These are phyloP conservation scores for Entomortierella beljakovae DNA, from an alignment of 192 early-diverging fungal genomes.

Conservation along the genomic window DNA sequence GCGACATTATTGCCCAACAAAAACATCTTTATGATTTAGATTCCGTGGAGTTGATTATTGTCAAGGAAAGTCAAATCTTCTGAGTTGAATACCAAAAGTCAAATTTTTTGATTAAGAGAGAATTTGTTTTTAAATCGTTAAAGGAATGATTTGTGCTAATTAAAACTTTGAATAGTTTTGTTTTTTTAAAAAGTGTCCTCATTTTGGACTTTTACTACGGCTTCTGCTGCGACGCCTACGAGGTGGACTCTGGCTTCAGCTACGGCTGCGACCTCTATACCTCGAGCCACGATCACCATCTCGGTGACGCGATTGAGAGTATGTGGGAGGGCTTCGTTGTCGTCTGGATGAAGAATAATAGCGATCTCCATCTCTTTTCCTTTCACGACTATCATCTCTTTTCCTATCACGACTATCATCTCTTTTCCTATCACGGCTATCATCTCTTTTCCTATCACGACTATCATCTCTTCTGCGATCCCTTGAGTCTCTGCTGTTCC, in stretches of 20 bases:
- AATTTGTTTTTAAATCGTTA: too few species aligned
- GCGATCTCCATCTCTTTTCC: constrained; percentile 15
- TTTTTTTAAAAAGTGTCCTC: too few species aligned
- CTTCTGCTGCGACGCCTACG: constrained; percentile 1
- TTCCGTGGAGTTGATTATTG: too few species aligned
- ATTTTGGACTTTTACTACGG: constrained; percentile 11
- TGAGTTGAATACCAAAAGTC: too few species aligned
- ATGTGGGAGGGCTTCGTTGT: constrained; percentile 4
- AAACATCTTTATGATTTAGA: too few species aligned
- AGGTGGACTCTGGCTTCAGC: background rate
- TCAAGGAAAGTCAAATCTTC: too few species aligned
- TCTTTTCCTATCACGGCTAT: background rate
- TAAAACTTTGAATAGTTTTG: too few species aligned
- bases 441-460: constrained; percentile 1
- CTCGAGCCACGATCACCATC: constrained; percentile 3
- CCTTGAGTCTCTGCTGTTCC: constrained; percentile 1
- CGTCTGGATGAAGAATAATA: background rate
- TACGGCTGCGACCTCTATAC: constrained; percentile 18
- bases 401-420: constrained; percentile 2
- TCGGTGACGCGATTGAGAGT: constrained; percentile 21
- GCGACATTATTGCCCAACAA: too few species aligned
- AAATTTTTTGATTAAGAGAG: too few species aligned
- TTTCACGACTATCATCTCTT: too few species aligned
- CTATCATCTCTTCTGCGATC: constrained; percentile 11
- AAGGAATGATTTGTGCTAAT: too few species aligned